Conservation (phyloP, 2,329 filamentous ascomycete genomes). For the Pseudogymnoascus sp. region DNA sequence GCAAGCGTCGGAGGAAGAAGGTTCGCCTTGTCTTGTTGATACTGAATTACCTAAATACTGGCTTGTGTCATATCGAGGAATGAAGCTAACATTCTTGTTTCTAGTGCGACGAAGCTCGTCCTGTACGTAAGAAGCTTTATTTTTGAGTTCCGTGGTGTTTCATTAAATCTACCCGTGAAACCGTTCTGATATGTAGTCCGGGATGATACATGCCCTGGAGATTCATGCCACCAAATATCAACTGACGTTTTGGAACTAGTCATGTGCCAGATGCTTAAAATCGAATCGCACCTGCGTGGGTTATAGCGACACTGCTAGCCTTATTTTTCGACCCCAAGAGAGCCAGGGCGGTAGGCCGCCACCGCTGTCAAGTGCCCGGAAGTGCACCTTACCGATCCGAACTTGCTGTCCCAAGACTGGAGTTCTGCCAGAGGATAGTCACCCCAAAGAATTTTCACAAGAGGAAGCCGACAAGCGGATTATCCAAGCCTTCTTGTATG, state of each 20-base stretch:
- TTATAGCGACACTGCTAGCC: conserved; percentile 10
- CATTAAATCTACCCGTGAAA: not conserved
- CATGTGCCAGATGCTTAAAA: conserved; percentile 18
- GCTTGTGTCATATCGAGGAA: not conserved
- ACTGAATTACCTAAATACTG: not conserved
- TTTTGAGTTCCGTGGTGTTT: not conserved
- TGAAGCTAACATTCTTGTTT: not conserved
- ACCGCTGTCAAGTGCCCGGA: conserved; percentile 15
- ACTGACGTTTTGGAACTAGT: conserved; percentile 12
- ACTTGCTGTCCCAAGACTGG: conserved; percentile 16
- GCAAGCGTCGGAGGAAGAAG: conserved; percentile 19
- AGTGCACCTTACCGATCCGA: conserved; percentile 18
- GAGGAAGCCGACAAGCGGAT: conserved; percentile 14
- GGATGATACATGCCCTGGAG: not conserved
- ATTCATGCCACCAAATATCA: not conserved
- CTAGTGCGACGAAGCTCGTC: conserved; percentile 21
- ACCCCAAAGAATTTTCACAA: conserved; percentile 15
- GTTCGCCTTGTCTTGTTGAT: conserved; percentile 7
- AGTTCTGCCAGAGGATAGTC: conserved; percentile 15
- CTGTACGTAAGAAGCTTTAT: conserved; percentile 14
- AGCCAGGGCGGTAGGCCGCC: not conserved
- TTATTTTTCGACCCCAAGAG: conserved; percentile 9
- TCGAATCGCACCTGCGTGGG: conserved; percentile 18
- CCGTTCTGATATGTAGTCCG: not conserved
- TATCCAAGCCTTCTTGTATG: conserved; percentile 20